phyloP scores from a whole-genome alignment of 768 basidiomycete species.

The Tricholoma furcatifolium region DNA sequence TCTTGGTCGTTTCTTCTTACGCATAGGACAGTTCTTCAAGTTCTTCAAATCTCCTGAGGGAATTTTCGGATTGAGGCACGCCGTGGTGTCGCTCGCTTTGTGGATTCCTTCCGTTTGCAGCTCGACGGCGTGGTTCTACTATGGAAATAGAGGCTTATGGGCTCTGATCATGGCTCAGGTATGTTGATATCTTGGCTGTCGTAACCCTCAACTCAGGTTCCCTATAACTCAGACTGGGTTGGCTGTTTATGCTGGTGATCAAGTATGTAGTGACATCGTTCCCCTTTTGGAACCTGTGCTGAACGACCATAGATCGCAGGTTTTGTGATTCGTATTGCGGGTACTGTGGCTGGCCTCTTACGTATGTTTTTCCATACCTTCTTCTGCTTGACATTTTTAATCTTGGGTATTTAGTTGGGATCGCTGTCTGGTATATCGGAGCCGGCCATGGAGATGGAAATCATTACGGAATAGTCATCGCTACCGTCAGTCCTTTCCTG shows the following conservation, averaged over 20 bases:
- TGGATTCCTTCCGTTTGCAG: slow-evolving; percentile 41
- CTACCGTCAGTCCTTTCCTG: slow-evolving; percentile 28
- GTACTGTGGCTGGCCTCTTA: slow-evolving; percentile 34
- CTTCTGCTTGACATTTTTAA: neutral
- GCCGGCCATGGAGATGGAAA: slow-evolving; percentile 37
- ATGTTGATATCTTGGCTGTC: slow-evolving; percentile 5
- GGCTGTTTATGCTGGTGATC: slow-evolving; percentile 44
- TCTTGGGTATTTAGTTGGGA: slow-evolving; percentile 26
- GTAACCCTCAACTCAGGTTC: too few species aligned
- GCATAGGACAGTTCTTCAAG: slow-evolving; percentile 29
- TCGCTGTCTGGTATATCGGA: slow-evolving; percentile 45
- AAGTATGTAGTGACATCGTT: slow-evolving; percentile 21
- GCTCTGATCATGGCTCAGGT: slow-evolving; percentile 46
- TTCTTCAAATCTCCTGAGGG: slow-evolving; percentile 43
- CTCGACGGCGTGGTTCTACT: slow-evolving; percentile 41
- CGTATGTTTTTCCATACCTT: slow-evolving; percentile 19
- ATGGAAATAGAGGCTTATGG: slow-evolving; percentile 42
- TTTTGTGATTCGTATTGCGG: slow-evolving; percentile 31
- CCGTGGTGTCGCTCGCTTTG: slow-evolving; percentile 37
- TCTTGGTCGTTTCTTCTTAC: slow-evolving; percentile 31
- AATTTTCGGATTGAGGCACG: slow-evolving; percentile 38
- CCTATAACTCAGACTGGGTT: slow-evolving; percentile 27
- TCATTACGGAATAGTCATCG: slow-evolving; percentile 40
- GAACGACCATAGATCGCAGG: slow-evolving; percentile 27
- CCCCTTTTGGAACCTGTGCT: neutral